These are phyloP conservation scores for Phytophthora colocasiae DNA, from an alignment of 352 stramenopile species.

Conservation along the genomic window DNA sequence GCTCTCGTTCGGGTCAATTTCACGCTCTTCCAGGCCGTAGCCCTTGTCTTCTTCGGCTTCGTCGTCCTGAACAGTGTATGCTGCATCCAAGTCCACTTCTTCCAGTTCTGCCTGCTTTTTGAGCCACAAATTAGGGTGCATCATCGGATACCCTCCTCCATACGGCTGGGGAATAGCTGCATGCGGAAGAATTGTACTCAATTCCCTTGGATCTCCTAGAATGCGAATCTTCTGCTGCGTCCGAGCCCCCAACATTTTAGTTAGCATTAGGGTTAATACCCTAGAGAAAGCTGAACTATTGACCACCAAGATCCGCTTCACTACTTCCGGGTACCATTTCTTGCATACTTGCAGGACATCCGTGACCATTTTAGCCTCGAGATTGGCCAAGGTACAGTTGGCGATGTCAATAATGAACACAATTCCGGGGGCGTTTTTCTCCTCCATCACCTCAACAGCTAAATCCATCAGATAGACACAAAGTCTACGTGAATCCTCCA, in stretches of 20 bases:
- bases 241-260: conserved; percentile 52
- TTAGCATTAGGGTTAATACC: conserved; percentile 58
- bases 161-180: conserved; percentile 66
- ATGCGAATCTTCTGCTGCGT: conserved; percentile 67
- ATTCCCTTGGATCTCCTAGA: conserved; percentile 47
- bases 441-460: conserved; percentile 77
- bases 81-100: conserved; percentile 63
- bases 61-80: conserved; percentile 21
- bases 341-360: conserved; percentile 69
- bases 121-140: conserved; percentile 67
- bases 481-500: conserved; percentile 70
- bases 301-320: conserved; percentile 67
- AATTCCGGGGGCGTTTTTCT: conserved; percentile 63
- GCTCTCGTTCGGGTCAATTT: conserved; percentile 40
- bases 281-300: conserved; percentile 65
- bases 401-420: conserved; percentile 76
- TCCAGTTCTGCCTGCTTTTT: conserved; percentile 77
- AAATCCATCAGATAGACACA: conserved; percentile 84
- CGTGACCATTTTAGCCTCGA: conserved; percentile 72
- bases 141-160: conserved; percentile 60
- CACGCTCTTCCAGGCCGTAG: conserved; percentile 34
- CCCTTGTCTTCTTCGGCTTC: conserved; percentile 59
- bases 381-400: conserved; percentile 50
- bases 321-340: conserved; percentile 69
- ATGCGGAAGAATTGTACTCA: conserved; percentile 55